Evolutionary conservation across 2,329 filamentous ascomycete species (phyloP), one percentile per base, ranked within the genome.

Genomic region (Xylogone sp.): DNA sequence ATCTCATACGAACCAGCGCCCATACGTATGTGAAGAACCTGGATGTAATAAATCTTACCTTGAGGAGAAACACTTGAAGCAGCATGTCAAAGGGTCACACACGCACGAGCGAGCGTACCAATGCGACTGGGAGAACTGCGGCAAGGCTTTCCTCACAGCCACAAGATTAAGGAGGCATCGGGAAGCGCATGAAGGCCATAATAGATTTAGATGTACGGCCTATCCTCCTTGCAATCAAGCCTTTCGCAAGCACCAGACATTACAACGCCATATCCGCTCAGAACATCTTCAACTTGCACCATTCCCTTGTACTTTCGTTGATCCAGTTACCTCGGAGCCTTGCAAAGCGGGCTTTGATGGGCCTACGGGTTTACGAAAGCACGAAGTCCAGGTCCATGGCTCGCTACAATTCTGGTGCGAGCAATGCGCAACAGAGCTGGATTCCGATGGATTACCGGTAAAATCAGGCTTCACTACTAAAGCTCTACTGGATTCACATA

Each of bases 241-340:
- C 19, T 97, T 97, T 68, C 82, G 93, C 55, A 97, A 96, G 69
- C 87, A 90, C 65, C 84, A 90, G 58, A 95, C 91, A 0, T 77
- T 97, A 16, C 84, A 92, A 65, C 85, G 88, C 48, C 93, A 97
- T 66, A 81, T 96, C 56, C 82, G 86, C 49, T 81, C 82, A 9
- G 86, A 84, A 12, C 93, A 97, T 67, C 72, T 93, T 39, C 75
- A 85, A 22, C 70, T 86, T 53, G 82, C 86, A 44, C 83, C 89
- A 0, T 96, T 84, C 62, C 76, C 77, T 4, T 97, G 93, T 67
- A 73, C 75, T 1, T 75, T 86, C 52, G 58, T 77, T n/a, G 72
- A 83, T 56, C 65, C 71, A 19, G 65, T 67, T 4, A 82, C 79
- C 0, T 76, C 75, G 7, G 65, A 76, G 48, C 66, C 68, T 49